phyloP scores from a whole-genome alignment of 2,329 filamentous ascomycete species.

The Talaromyces sp. region DNA sequence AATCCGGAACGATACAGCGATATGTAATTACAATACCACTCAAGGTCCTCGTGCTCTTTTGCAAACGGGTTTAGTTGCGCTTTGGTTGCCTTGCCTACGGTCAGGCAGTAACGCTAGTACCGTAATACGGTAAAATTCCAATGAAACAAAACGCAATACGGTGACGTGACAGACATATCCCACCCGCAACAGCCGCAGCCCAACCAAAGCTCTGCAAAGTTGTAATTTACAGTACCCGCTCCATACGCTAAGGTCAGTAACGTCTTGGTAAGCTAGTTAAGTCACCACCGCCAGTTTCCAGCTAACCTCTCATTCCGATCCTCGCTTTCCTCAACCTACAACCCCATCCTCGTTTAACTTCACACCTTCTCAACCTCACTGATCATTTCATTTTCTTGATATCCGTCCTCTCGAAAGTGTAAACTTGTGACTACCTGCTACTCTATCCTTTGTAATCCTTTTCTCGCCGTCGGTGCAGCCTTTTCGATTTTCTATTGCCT shows the following conservation, averaged over 20 bases:
- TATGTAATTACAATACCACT: conserved; percentile 3
- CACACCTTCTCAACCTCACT: background rate
- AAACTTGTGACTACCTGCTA: background rate
- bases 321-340: conserved; percentile 13
- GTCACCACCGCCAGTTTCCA: conserved; percentile 11
- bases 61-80: background rate
- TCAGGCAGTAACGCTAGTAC: conserved; percentile 1
- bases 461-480: background rate
- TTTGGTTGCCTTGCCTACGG: conserved; percentile 9
- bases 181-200: background rate
- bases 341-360: conserved; percentile 10
- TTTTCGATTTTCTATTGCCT: conserved; percentile 8
- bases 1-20: background rate
- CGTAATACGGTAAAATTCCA: background rate
- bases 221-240: conserved; percentile 6
- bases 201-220: background rate
- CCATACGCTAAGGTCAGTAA: conserved; percentile 2
- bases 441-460: background rate
- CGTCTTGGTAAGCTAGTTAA: no score
- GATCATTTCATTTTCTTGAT: background rate
- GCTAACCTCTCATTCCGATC: conserved; percentile 13
- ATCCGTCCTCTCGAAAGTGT: background rate
- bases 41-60: conserved; percentile 10
- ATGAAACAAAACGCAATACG: conserved; percentile 1
- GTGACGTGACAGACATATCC: background rate